Evolutionary conservation across 1,284 basidiomycete species (phyloP).

Genomic region (Irpex sp.): DNA sequence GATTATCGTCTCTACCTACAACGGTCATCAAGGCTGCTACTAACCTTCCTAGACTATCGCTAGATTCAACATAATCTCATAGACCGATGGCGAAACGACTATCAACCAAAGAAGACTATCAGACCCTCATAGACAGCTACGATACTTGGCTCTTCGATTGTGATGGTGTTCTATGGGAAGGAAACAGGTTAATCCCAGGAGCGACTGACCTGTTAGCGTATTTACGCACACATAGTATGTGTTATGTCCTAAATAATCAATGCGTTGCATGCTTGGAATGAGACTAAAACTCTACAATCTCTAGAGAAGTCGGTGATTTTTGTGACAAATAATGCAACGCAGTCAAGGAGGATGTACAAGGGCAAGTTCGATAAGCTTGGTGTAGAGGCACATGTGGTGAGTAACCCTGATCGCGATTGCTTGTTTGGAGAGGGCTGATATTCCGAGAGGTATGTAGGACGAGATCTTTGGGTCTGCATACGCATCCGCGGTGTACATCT

Average conservation of each 20-base stretch:
- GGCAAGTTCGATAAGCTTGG: slow-evolving; percentile 89
- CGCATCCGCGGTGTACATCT: slow-evolving; percentile 91
- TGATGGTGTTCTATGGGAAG: slow-evolving; percentile 93
- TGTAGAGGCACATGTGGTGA: slow-evolving; percentile 80
- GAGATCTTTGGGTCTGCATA: slow-evolving; percentile 97
- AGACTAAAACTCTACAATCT: neutral
- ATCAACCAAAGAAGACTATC: slow-evolving; percentile 46
- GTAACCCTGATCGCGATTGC: slow-evolving; percentile 24
- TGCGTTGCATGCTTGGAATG: neutral
- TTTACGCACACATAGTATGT: slow-evolving; percentile 63
- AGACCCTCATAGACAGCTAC: slow-evolving; percentile 66
- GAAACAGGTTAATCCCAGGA: slow-evolving; percentile 79
- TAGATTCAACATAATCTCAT: neutral
- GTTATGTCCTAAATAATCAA: neutral
- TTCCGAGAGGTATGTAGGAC: slow-evolving; percentile 45
- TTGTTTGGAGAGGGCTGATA: neutral
- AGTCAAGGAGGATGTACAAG: slow-evolving; percentile 86
- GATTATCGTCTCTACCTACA: no score
- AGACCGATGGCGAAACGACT: slow-evolving; percentile 23
- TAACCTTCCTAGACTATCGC: neutral
- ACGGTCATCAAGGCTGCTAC: neutral
- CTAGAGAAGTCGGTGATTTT: slow-evolving; percentile 88
- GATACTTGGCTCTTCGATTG: slow-evolving; percentile 97
- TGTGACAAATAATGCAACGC: slow-evolving; percentile 98
- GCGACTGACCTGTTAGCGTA: slow-evolving; percentile 69